Evolutionary conservation across 345 rosid genomes (phyloP).

Genomic region (Eucalyptus victrix): DNA sequence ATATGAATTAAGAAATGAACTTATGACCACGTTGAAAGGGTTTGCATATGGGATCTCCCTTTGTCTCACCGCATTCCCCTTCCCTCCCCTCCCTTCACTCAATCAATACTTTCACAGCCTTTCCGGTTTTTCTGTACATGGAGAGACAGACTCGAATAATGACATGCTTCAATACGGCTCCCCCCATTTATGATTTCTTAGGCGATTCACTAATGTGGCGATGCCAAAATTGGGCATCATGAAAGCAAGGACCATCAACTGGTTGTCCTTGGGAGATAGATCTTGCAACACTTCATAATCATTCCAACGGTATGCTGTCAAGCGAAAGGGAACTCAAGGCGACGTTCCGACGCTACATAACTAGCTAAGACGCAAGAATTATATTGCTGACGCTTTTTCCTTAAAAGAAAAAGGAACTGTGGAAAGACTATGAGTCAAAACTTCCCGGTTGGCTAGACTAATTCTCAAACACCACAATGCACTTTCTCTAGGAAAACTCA

Average conservation of each 20-base stretch:
- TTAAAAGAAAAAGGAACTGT: background rate
- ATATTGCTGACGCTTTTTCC: background rate
- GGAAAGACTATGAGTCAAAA: background rate
- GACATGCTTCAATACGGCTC: background rate
- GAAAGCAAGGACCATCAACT: background rate
- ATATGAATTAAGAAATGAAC: background rate
- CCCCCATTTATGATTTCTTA: background rate
- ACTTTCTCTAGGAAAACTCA: background rate
- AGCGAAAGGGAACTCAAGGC: background rate
- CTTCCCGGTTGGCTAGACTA: background rate
- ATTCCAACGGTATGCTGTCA: background rate
- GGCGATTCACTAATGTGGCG: background rate
- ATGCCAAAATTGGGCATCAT: background rate
- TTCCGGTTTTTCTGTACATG: background rate
- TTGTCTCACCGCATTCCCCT: background rate
- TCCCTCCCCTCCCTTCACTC: background rate
- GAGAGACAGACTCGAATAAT: background rate
- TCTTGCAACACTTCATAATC: background rate
- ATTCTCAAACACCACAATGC: background rate
- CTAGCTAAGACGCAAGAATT: background rate
- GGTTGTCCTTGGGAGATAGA: background rate
- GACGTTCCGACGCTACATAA: background rate
- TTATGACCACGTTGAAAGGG: background rate
- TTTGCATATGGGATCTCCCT: background rate
- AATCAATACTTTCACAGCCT: background rate